phyloP scores from a whole-genome alignment of 2,329 filamentous ascomycete genomes.

The Aplosporella prunicola region DNA sequence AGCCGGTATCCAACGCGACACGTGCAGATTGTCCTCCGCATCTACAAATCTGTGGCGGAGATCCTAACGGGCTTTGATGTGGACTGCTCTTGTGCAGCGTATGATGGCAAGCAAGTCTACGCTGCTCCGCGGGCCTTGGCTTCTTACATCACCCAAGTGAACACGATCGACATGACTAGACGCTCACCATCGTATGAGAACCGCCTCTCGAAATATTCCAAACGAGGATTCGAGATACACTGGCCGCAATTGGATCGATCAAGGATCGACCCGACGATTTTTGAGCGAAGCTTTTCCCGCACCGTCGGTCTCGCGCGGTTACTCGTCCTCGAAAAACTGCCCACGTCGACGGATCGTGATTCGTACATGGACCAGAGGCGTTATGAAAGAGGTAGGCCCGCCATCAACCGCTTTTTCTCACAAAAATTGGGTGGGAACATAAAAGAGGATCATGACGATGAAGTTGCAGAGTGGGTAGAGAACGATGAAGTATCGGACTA shows the following conservation, averaged over 20 bases:
- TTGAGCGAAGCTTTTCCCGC: slow-evolving; percentile 67
- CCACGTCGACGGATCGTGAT: slow-evolving; percentile 58
- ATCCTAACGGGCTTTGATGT: slow-evolving; percentile 86
- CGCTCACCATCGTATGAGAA: slow-evolving; percentile 84
- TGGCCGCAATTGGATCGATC: slow-evolving; percentile 66
- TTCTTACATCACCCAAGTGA: slow-evolving; percentile 73
- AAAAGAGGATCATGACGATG: slow-evolving; percentile 68
- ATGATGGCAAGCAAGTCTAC: slow-evolving; percentile 72
- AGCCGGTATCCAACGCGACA: slow-evolving; percentile 77
- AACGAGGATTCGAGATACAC: slow-evolving; percentile 74
- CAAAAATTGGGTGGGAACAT: slow-evolving; percentile 55
- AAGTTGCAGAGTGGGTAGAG: slow-evolving; percentile 74
- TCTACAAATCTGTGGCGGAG: slow-evolving; percentile 76
- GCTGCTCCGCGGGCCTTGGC: slow-evolving; percentile 66
- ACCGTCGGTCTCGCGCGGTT: slow-evolving; percentile 71
- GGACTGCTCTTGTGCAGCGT: slow-evolving; percentile 72
- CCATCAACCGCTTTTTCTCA: slow-evolving; percentile 35
- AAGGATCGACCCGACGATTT: slow-evolving; percentile 77
- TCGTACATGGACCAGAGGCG: slow-evolving; percentile 61
- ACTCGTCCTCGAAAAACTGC: slow-evolving; percentile 69
- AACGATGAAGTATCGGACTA: slow-evolving; percentile 71
- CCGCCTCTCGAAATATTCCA: slow-evolving; percentile 74
- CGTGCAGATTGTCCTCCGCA: slow-evolving; percentile 74
- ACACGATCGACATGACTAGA: slow-evolving; percentile 68
- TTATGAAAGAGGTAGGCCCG: slow-evolving; percentile 60